These are phyloP conservation scores for Pyrenophora graminea DNA, from an alignment of 2,329 filamentous ascomycete species.

Conservation along the genomic window DNA sequence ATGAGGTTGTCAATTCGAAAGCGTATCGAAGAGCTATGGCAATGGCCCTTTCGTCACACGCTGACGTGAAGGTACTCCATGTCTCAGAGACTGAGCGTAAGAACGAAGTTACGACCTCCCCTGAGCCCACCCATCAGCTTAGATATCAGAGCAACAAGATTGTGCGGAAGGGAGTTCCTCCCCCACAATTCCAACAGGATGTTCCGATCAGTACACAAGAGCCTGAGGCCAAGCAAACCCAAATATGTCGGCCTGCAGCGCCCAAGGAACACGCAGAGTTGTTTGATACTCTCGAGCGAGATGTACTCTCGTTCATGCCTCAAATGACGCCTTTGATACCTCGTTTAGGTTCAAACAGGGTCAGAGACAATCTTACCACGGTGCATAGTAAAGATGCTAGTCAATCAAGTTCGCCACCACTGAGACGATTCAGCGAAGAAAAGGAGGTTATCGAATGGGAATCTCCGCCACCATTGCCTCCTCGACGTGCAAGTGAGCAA, in stretches of 20 bases:
- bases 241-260: neutral
- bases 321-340: slow-evolving; percentile 13
- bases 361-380: neutral
- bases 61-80: slow-evolving; percentile 1
- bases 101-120: slow-evolving; percentile 13
- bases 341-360: neutral
- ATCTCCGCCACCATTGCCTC: slow-evolving; percentile 22
- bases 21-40: slow-evolving; percentile 40
- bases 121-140: neutral
- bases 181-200: neutral
- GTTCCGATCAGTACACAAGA: neutral
- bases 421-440: slow-evolving; percentile 16
- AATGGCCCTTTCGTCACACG: slow-evolving; percentile 23
- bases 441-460: neutral
- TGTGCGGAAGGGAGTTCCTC: neutral
- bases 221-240: neutral
- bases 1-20: slow-evolving; percentile 38
- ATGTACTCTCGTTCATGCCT: slow-evolving; percentile 24
- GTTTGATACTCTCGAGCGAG: slow-evolving; percentile 21
- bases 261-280: slow-evolving; percentile 9
- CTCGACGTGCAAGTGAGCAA: slow-evolving; percentile 24
- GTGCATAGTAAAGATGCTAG: neutral
- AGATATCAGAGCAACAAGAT: neutral
- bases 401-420: slow-evolving; percentile 4
- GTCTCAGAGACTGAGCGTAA: slow-evolving; percentile 5